Percentiles rank a stretch among this genome's conserved stretches.
These are phyloP conservation scores for Pontederia crassipes DNA, from an alignment of 176 grass and related monocot species.

Conservation along the genomic window DNA sequence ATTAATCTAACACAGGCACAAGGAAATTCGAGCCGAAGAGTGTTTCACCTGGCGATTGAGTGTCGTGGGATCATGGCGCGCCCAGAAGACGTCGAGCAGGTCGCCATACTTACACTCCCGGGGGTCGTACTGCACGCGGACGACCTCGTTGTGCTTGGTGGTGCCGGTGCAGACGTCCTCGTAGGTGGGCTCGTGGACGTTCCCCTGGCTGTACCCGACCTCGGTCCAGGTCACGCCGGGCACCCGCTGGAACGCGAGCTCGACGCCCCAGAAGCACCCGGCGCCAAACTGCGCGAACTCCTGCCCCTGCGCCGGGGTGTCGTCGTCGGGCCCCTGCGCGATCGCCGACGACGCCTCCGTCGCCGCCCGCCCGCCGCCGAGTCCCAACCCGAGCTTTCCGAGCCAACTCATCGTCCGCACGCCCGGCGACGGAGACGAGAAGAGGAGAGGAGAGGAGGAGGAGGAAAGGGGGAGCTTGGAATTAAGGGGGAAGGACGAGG, in stretches of 20 bases:
- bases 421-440: slow-evolving; percentile 5
- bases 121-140: slow-evolving; percentile 79
- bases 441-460: background rate
- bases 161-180: slow-evolving; percentile 89
- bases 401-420: slow-evolving; percentile 80
- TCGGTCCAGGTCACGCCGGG: slow-evolving; percentile 77
- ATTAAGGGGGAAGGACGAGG: background rate
- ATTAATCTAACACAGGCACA: background rate
- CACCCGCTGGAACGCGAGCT: slow-evolving; percentile 86
- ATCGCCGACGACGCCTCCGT: slow-evolving; percentile 66
- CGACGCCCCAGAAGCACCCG: slow-evolving; percentile 97
- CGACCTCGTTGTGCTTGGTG: slow-evolving; percentile 81
- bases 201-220: slow-evolving; percentile 92
- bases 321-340: slow-evolving; percentile 82
- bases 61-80: slow-evolving; percentile 70
- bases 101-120: slow-evolving; percentile 69
- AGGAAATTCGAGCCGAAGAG: background rate
- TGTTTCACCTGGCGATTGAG: slow-evolving; percentile 76
- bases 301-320: slow-evolving; percentile 56
- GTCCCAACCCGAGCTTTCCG: slow-evolving; percentile 79
- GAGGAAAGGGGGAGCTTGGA: slow-evolving; percentile 12
- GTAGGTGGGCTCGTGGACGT: slow-evolving; percentile 66
- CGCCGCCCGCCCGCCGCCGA: slow-evolving; percentile 29
- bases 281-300: slow-evolving; percentile 90
- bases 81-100: slow-evolving; percentile 72